Conservation (phyloP, 345 rosid species). For the Erysimum cheiranthoides region DNA sequence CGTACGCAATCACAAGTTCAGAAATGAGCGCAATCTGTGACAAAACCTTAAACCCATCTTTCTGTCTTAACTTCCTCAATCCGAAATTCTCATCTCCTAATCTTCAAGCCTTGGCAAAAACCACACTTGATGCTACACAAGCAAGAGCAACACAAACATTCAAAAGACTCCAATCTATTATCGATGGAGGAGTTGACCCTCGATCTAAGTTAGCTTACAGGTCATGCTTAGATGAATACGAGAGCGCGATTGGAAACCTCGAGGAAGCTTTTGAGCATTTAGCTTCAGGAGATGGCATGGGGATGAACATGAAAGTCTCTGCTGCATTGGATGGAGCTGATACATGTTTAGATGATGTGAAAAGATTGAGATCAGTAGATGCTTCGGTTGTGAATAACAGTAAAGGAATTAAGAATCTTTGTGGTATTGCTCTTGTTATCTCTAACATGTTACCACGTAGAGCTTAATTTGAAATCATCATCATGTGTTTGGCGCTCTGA, state of each 20-base stretch:
- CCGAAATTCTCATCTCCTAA: conserved; percentile 36
- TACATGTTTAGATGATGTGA: conserved; percentile 42
- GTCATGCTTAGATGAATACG: conserved; percentile 43
- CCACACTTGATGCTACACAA: conserved; percentile 38
- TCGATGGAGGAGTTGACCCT: conserved; percentile 42
- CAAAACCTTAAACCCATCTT: conserved; percentile 40
- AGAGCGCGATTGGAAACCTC: neutral
- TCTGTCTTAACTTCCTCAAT: conserved; percentile 40
- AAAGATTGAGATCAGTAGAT: conserved; percentile 42
- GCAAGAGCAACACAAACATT: conserved; percentile 32
- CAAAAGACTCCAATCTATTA: conserved; percentile 35
- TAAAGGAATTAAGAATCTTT: conserved; percentile 37
- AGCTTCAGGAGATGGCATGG: conserved; percentile 35
- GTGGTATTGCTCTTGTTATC: conserved; percentile 47
- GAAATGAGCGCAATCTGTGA: conserved; percentile 40
- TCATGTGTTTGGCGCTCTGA: conserved; percentile 16
- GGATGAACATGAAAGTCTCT: conserved; percentile 42
- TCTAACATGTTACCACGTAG: conserved; percentile 44
- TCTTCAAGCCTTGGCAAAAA: conserved; percentile 38
- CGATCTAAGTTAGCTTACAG: conserved; percentile 41
- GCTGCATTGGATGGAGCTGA: conserved; percentile 45
- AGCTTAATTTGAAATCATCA: conserved; percentile 30
- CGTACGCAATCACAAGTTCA: conserved; percentile 41
- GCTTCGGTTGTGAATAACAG: conserved; percentile 36
- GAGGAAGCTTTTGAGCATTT: conserved; percentile 41